Evolutionary conservation across 352 stramenopile genomes (phyloP).

Genomic region (Pythium insidiosum): DNA sequence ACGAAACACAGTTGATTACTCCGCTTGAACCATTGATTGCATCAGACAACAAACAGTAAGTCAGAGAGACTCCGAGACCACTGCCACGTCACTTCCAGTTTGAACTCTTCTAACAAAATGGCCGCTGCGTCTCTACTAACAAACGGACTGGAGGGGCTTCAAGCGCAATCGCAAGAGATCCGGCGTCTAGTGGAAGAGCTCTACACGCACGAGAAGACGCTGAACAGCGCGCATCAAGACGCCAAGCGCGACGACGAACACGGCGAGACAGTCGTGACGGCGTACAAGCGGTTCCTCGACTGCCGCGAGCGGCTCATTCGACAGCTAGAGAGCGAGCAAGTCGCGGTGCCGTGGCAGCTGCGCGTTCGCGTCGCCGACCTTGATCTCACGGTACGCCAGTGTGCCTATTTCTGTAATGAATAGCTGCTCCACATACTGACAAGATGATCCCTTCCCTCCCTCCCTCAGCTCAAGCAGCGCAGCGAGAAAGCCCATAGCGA

Average conservation of each 20-base stretch:
- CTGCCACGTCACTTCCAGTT: too few species aligned
- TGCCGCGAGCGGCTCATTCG: slow-evolving; percentile 16
- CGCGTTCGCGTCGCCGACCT: slow-evolving; percentile 70
- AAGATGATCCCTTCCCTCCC: too few species aligned
- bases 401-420: background rate
- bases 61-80: too few species aligned
- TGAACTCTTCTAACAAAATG: too few species aligned
- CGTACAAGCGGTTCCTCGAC: slow-evolving; percentile 22
- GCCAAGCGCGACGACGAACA: slow-evolving; percentile 23
- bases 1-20: too few species aligned
- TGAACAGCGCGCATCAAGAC: slow-evolving; percentile 19
- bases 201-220: slow-evolving; percentile 16
- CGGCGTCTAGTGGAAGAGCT: slow-evolving; percentile 10
- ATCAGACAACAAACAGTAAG: too few species aligned
- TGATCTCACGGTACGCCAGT: slow-evolving; percentile 53
- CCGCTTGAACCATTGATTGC: too few species aligned
- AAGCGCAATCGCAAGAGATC: slow-evolving; percentile 1
- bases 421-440: too few species aligned
- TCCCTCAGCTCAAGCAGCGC: background rate
- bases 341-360: slow-evolving; percentile 27
- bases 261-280: slow-evolving; percentile 20
- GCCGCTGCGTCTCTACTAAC: slow-evolving; percentile 5
- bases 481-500: background rate
- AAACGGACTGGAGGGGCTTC: slow-evolving; percentile 3
- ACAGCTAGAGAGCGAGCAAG: slow-evolving; percentile 14